Percentiles rank a stretch among this genome's conserved stretches.
Conservation (phyloP, 2,329 filamentous ascomycete genomes). For the Myotisia sp. region DNA sequence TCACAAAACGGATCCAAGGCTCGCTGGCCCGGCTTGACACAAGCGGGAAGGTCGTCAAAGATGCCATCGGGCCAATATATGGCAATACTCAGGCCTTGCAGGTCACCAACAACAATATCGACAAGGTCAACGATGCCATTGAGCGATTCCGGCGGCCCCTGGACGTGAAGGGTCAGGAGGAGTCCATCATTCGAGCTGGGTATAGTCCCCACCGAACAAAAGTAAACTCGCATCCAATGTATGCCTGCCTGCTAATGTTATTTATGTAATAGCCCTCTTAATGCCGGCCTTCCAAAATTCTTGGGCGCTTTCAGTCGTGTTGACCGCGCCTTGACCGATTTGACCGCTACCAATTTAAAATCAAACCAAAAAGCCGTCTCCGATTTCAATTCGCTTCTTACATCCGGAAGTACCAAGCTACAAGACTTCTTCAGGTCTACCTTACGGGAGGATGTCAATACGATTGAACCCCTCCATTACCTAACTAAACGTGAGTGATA, state of each 20-base stretch:
- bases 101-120: constrained; percentile 76
- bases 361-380: constrained; percentile 80
- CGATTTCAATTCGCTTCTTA: constrained; percentile 64
- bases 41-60: constrained; percentile 78
- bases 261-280: constrained; percentile 47
- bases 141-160: constrained; percentile 79
- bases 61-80: constrained; percentile 83
- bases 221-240: background rate
- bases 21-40: constrained; percentile 71
- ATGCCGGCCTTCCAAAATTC: constrained; percentile 69
- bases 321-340: constrained; percentile 66
- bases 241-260: too few species aligned
- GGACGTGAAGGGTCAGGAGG: constrained; percentile 81
- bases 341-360: constrained; percentile 78
- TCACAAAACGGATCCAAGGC: constrained; percentile 91
- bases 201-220: constrained; percentile 20
- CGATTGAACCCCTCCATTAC: constrained; percentile 79
- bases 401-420: constrained; percentile 65
- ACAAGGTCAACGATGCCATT: constrained; percentile 71
- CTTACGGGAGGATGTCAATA: constrained; percentile 60
- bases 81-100: constrained; percentile 84
- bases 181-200: constrained; percentile 76
- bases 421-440: constrained; percentile 72
- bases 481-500: constrained; percentile 62
- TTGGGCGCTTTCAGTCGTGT: constrained; percentile 80